Evolutionary conservation across 2,329 filamentous ascomycete species (phyloP).

Genomic region (Lecanicillium sp.): DNA sequence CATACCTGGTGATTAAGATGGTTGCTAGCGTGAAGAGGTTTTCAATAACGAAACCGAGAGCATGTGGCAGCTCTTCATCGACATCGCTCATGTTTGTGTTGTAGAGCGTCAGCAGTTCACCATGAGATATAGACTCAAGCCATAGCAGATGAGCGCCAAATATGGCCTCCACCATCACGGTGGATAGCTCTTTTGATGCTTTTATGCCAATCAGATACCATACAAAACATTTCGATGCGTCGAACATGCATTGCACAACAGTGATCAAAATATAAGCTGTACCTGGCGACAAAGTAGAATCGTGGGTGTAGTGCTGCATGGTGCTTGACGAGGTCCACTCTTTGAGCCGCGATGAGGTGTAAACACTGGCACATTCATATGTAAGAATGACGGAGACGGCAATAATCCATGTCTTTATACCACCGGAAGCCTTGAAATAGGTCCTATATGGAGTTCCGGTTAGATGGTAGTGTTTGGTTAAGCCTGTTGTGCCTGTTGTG

Average conservation of each 20-base stretch:
- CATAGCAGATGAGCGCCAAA: constrained; percentile 1
- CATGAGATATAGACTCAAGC: not conserved
- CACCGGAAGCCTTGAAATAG: constrained; percentile 27
- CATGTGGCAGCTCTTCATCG: not conserved
- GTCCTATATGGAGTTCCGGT: too few species aligned
- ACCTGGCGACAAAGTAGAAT: not conserved
- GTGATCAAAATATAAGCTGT: constrained; percentile 28
- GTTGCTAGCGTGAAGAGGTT: not conserved
- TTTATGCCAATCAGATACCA: constrained; percentile 38
- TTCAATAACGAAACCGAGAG: constrained; percentile 1
- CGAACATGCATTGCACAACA: constrained; percentile 38
- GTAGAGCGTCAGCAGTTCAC: not conserved
- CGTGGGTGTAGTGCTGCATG: not conserved
- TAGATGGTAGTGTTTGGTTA: too few species aligned
- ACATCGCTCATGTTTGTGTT: not conserved
- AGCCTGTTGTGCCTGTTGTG: too few species aligned
- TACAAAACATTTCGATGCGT: constrained; percentile 44
- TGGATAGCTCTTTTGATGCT: not conserved
- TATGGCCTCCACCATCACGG: not conserved
- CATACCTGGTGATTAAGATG: not conserved
- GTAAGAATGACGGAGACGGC: constrained; percentile 50
- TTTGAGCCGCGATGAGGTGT: not conserved
- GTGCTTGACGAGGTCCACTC: not conserved
- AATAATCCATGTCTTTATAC: constrained; percentile 54
- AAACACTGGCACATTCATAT: not conserved